phyloP scores from a whole-genome alignment of 129 eudicot genomes.

The carrot (Daucus carota) region DNA sequence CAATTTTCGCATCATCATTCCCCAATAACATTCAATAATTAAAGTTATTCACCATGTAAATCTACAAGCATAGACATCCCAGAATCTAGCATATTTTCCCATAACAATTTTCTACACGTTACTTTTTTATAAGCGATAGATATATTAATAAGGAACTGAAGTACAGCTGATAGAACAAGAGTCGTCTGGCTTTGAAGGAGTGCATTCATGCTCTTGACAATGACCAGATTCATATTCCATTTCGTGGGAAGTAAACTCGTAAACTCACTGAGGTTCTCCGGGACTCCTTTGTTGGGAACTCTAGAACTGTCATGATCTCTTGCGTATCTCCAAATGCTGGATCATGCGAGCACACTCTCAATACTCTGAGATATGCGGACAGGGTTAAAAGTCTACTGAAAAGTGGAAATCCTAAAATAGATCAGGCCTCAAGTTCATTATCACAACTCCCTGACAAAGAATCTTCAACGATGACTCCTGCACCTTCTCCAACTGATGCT shows the following conservation, averaged over 20 bases:
- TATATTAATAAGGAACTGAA: too few species aligned
- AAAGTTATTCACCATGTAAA: neutral
- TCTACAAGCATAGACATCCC: neutral
- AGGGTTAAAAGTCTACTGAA: constrained; percentile 90
- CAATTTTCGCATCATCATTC: too few species aligned
- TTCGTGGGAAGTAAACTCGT: constrained; percentile 99
- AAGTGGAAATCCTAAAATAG: constrained; percentile 70
- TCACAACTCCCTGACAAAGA: constrained; percentile 43
- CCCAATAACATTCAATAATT: too few species aligned
- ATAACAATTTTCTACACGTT: neutral
- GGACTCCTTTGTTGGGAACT: constrained; percentile 91
- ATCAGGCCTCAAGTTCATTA: constrained; percentile 47
- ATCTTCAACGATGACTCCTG: constrained; percentile 33
- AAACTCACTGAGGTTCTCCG: constrained; percentile 95
- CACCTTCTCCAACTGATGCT: constrained; percentile 36
- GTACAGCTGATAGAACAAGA: too few species aligned
- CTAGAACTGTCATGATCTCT: constrained; percentile 93
- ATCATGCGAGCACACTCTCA: constrained; percentile 91
- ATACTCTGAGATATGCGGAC: constrained; percentile 91
- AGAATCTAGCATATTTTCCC: neutral
- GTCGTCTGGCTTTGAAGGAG: constrained; percentile 90
- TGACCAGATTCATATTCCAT: constrained; percentile 93
- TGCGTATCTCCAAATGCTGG: constrained; percentile 92
- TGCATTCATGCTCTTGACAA: constrained; percentile 96
- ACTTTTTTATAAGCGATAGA: too few species aligned